Conservation (phyloP, 2,329 filamentous ascomycete genomes). For the Waltergamsia citrina region DNA sequence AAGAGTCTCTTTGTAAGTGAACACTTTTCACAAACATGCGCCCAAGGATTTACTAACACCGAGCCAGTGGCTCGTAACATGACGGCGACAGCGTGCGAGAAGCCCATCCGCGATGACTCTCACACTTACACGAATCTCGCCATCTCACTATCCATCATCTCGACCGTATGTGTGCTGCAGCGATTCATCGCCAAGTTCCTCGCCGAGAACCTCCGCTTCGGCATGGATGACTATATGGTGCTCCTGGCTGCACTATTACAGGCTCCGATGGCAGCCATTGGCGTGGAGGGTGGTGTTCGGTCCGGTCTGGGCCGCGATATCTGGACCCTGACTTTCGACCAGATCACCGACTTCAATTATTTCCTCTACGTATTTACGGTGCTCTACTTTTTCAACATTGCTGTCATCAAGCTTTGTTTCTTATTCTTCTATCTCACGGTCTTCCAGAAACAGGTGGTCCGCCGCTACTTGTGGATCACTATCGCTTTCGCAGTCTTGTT, state of each 20-base stretch:
- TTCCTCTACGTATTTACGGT: slow-evolving; percentile 32
- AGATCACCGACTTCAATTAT: slow-evolving; percentile 33
- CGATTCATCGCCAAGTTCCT: slow-evolving; percentile 27
- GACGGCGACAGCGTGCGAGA: slow-evolving; percentile 16
- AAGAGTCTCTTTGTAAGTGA: slow-evolving; percentile 8
- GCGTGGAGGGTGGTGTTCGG: slow-evolving; percentile 17
- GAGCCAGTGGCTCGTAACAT: slow-evolving; percentile 4
- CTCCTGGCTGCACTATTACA: slow-evolving; percentile 7
- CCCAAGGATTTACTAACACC: not conserved
- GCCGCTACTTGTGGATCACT: slow-evolving; percentile 29
- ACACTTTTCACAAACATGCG: not conserved
- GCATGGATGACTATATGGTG: slow-evolving; percentile 9
- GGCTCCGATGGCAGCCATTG: slow-evolving; percentile 16
- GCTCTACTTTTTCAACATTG: slow-evolving; percentile 35
- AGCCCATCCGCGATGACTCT: slow-evolving; percentile 18
- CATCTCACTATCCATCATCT: slow-evolving; percentile 22
- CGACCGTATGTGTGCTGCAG: slow-evolving; percentile 28
- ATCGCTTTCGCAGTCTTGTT: slow-evolving; percentile 26
- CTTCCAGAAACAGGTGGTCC: slow-evolving; percentile 31
- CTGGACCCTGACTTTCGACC: slow-evolving; percentile 32
- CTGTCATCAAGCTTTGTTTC: slow-evolving; percentile 39
- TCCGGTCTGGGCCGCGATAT: slow-evolving; percentile 41
- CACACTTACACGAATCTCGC: slow-evolving; percentile 22
- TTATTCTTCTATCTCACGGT: slow-evolving; percentile 47
- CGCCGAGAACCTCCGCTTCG: slow-evolving; percentile 6